Base-by-base conservation (phyloP, 2,329 filamentous ascomycete species). In the Aspergillus awamori region DNA sequence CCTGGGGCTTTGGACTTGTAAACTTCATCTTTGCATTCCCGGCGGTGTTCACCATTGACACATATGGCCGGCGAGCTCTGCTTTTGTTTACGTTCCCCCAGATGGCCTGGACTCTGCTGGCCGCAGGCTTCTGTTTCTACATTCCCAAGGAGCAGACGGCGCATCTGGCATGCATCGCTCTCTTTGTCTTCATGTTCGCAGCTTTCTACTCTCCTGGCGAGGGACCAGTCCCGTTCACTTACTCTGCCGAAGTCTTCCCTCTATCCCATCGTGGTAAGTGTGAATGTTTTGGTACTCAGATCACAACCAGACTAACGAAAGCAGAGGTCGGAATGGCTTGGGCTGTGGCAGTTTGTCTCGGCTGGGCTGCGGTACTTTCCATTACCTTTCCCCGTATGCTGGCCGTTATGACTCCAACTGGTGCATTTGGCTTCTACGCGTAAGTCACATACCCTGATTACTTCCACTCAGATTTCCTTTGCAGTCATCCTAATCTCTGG, bases 1-100 rank as follows among this genome's bases (percentile, higher is more conserved):
- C 87, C 0, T 86, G 86, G 72, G 87, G 87, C 7, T 89, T 89
- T 67, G 87, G 87, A 53, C 72, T 87, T 22, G 80, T 89, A 62
- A 89, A 89, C 75, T 88, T 87, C 72, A 60, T 89, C 52, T 89
- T 88, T 63, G 84, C 86, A n/a, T 86, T 85, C 74, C 86, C 86
- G 0, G 86, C 86, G 5, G 79, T 88, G 65, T 86, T 82, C 80
- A 89, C 87, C 1, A 89, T 89, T 63, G 87, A 89, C 69, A 89
- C 86, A 0, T 88, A 84, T 63, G 87, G 87, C n/a, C 84, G 87
- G 36, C 82, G 87, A 36, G 77, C 84, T 15, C 78, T 89, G 11
- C 79, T 89, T 2, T 76, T 88, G 0, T 88, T 89, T 73, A 89
- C 87, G 2, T 89, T 89, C 69, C 86, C 87, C 0, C 81, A 88